phyloP scores from a whole-genome alignment of 352 stramenopile genomes.

The Phytophthora rubi region DNA sequence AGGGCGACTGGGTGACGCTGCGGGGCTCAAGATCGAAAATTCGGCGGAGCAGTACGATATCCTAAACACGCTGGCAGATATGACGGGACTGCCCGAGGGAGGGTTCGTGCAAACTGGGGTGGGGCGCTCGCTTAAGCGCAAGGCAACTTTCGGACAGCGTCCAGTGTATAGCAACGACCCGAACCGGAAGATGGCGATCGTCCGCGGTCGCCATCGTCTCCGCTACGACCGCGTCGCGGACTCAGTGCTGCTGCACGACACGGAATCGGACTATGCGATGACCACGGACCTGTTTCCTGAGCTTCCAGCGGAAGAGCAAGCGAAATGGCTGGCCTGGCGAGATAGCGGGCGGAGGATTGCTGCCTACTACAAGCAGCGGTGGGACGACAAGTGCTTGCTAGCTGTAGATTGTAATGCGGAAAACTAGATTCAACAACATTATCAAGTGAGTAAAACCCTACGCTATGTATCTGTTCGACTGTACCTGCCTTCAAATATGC shows the following conservation, averaged over 20 bases:
- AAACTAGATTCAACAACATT: slow-evolving; percentile 1
- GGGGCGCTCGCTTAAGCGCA: slow-evolving; percentile 61
- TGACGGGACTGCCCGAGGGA: slow-evolving; percentile 52
- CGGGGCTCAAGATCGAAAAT: slow-evolving; percentile 47
- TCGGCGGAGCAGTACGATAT: slow-evolving; percentile 56
- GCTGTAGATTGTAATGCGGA: slow-evolving; percentile 17
- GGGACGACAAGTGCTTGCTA: slow-evolving; percentile 41
- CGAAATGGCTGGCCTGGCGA: slow-evolving; percentile 37
- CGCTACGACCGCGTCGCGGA: slow-evolving; percentile 46
- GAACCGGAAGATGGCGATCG: slow-evolving; percentile 48
- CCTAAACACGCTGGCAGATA: slow-evolving; percentile 69
- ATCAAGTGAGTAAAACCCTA: background rate
- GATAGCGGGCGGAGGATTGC: slow-evolving; percentile 38
- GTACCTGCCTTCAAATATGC: slow-evolving; percentile 31
- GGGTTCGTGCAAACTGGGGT: slow-evolving; percentile 61
- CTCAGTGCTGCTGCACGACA: slow-evolving; percentile 53
- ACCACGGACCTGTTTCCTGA: slow-evolving; percentile 44
- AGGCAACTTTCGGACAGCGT: slow-evolving; percentile 18
- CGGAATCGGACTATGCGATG: slow-evolving; percentile 43
- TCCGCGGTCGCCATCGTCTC: slow-evolving; percentile 50
- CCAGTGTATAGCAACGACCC: slow-evolving; percentile 63
- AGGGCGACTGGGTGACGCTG: slow-evolving; percentile 44
- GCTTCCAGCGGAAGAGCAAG: slow-evolving; percentile 19
- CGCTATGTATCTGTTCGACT: background rate
- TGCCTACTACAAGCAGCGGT: slow-evolving; percentile 55